Base-by-base conservation (phyloP, 495 filamentous ascomycete species). In the Elaphomyces granulatus region DNA sequence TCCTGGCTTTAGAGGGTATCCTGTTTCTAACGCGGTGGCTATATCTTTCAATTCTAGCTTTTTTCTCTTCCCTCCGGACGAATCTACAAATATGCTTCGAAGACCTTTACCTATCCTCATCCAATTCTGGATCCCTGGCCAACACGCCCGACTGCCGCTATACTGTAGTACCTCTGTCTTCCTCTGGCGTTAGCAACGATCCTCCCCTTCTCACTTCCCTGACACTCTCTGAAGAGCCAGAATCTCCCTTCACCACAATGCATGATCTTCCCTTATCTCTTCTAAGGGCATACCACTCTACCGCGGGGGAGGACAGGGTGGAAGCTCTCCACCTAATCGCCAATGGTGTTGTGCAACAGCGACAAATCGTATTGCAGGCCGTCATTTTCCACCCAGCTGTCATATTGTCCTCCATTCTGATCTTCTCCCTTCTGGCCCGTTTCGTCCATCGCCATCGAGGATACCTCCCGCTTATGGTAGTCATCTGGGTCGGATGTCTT, bases 331-430 rank as follows among this genome's bases (percentile, higher is more conserved):
- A 58, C 23, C 66, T 78, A 8, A 58, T 78, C 40, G 59, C 74
- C 9, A 63, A 73, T 54, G 71, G 68, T 30, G 60, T 84, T 37
- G 74, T 75, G 10, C 75, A 83, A 46, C 76, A 81, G 46, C 70
- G 75, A 17, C 68, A 77, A 49, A 18, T 58, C 4, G 67, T 77
- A n/a, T 59, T 66, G 9, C 50, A 48, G 6, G 49, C 63, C 35
- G 48, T 84, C 6, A 55, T 83, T 30, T 61, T 63, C 42, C 64
- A 75, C 47, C 70, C 72, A 0, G 31, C 65, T 21, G 54, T 54
- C 31, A 52, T 75, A 0, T 48, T 63, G 0, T 32, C 54, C 2
- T 53, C 63, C 19, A n/a, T n/a, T n/a, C n/a, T n/a, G n/a, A n/a
- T n/a, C n/a, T 36, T 63, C 18, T 15, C 50, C 2, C 18, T 67